Evolutionary conservation across 2,329 filamentous ascomycete genomes (phyloP), one percentile per base, ranked within the genome.

Genomic region (Colletotrichum tabaci): DNA sequence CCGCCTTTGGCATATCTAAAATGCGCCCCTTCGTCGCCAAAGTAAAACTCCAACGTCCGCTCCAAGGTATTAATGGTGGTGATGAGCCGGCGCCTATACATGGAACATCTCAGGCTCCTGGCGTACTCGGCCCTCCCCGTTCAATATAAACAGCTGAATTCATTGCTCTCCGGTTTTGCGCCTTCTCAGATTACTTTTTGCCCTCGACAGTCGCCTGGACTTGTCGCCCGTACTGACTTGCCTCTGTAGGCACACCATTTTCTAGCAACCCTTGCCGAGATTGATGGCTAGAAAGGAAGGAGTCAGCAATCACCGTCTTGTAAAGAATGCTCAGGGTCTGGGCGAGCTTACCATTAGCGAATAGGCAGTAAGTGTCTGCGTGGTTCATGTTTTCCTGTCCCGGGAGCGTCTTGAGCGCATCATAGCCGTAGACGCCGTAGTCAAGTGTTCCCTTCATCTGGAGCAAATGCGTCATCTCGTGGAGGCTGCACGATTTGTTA

Each of bases 401-500:
- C 3, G 50, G 49, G 13, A 75, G 64, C 42, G 26, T 50, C 35
- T 52, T 61, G 26, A 75, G 23, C 15, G 49, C 67, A 38, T 68
- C 55, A 66, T 75, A 75, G 38, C 74, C 74, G 44, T 75, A 75
- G 42, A 71, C 44, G 21, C 72, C 73, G 50, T 67, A 76, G 53
- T 74, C 73, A 2, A 65, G 58, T 3, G 90, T 92, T 15, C 89
- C 88, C 66, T 88, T 89, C 72, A 80, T 81, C 84, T 77, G 86
- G 81, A 21, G 87, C 84, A 87, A 74, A 77, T 93, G 92, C 8
- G 91, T 92, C 76, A 86, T 84, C 84, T 93, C 91, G 76, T 93
- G 91, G 15, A 93, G 88, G 88, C 81, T 91, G 88, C n/a, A 8
- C 18, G 77, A 92, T 90, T 80, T 92, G 90, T 68, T n/a, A 68